phyloP scores from a whole-genome alignment of 345 rosid genomes.

The Cardamine resedifolia region DNA sequence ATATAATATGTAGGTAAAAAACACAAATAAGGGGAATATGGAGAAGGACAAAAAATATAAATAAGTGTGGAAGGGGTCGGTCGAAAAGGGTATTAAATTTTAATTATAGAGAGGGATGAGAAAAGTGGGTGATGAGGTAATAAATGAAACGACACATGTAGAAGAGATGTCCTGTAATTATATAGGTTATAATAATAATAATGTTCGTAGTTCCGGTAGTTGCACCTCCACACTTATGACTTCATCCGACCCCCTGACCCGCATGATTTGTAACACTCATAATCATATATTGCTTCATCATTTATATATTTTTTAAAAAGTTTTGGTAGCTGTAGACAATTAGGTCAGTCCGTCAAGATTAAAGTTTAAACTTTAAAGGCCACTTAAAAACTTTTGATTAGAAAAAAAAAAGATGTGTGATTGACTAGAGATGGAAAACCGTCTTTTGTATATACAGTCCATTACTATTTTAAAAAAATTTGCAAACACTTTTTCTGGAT shows the following conservation, averaged over 20 bases:
- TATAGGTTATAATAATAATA: slow-evolving; percentile 8
- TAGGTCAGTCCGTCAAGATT: slow-evolving; percentile 1
- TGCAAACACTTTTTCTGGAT: neutral
- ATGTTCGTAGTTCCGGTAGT: slow-evolving; percentile 18
- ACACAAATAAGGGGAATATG: neutral
- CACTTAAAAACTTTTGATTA: neutral
- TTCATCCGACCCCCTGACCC: slow-evolving; percentile 13
- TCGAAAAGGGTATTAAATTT: slow-evolving; percentile 16
- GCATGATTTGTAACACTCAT: slow-evolving; percentile 19
- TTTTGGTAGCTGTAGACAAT: slow-evolving; percentile 12
- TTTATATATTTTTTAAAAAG: neutral
- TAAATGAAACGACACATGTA: slow-evolving; percentile 30
- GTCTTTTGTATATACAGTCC: neutral
- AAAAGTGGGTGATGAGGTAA: slow-evolving; percentile 25
- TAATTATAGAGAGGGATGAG: neutral
- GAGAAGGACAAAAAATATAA: neutral
- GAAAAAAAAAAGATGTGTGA: neutral
- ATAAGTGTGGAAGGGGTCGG: slow-evolving; percentile 15
- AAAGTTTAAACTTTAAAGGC: neutral
- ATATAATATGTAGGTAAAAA: neutral
- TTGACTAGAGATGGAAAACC: neutral
- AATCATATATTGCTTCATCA: slow-evolving; percentile 7
- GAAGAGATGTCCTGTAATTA: slow-evolving; percentile 11
- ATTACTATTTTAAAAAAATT: neutral
- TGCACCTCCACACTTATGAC: slow-evolving; percentile 28